Percentiles rank a stretch among this genome's conserved stretches.
These are phyloP conservation scores for Geotrichum candidum DNA, from an alignment of 1,139 yeast genomes.

Conservation along the genomic window DNA sequence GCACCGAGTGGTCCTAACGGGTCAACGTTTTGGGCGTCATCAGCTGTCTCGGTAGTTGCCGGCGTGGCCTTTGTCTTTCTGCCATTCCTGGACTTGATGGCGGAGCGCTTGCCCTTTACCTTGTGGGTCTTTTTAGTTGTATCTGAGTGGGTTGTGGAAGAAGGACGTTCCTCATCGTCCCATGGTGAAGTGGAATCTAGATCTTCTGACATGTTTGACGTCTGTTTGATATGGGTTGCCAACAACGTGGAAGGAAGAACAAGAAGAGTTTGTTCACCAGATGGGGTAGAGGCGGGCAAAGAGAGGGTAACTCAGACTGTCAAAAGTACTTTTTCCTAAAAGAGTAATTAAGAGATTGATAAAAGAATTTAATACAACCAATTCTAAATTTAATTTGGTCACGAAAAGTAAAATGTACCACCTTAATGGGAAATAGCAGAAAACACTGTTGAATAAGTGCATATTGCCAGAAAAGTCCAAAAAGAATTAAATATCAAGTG, in stretches of 20 bases:
- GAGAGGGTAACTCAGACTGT: background rate
- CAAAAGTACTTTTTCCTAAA: background rate
- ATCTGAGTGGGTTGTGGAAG: background rate
- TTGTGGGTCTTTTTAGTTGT: background rate
- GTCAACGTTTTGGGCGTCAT: slow-evolving; percentile 1
- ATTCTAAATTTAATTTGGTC: background rate
- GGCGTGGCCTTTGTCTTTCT: slow-evolving; percentile 2
- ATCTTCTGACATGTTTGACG: background rate
- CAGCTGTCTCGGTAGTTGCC: slow-evolving; percentile 5
- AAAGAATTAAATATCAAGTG: no score
- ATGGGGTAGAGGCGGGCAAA: background rate
- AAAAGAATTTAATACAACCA: background rate
- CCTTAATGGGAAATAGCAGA: no score
- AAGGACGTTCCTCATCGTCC: slow-evolving; percentile 1
- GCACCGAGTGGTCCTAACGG: slow-evolving; percentile 17
- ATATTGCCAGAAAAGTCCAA: no score
- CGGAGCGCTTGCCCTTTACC: background rate
- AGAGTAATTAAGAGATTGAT: background rate
- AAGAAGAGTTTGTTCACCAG: background rate
- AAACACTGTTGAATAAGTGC: no score
- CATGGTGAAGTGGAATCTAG: slow-evolving; percentile 5
- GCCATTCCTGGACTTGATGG: background rate
- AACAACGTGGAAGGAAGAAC: background rate
- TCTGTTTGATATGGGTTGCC: background rate
- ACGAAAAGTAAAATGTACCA: no score